phyloP scores from a whole-genome alignment of 2,329 filamentous ascomycete species.

The Sarocladium kiliense region DNA sequence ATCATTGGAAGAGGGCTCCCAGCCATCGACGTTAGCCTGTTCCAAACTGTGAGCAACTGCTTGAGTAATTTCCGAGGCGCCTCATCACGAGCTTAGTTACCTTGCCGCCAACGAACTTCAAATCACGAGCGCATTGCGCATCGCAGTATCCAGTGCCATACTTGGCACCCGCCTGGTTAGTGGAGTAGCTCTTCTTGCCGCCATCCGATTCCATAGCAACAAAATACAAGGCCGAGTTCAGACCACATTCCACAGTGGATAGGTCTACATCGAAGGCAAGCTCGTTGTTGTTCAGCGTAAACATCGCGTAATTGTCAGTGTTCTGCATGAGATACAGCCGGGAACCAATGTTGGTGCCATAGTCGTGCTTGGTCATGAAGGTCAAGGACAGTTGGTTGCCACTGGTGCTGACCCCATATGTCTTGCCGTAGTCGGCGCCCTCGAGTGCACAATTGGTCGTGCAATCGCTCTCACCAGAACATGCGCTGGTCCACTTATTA shows the following conservation, averaged over 20 bases:
- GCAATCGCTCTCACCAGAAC: conserved; percentile 32
- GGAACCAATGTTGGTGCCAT: conserved; percentile 35
- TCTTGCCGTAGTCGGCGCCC: conserved; percentile 37
- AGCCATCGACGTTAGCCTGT: conserved; percentile 35
- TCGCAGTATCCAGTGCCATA: conserved; percentile 54
- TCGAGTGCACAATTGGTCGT: conserved; percentile 41
- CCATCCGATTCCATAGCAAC: conserved; percentile 50
- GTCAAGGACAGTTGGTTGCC: conserved; percentile 42
- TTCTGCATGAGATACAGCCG: conserved; percentile 55
- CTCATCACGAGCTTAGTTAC: conserved; percentile 8
- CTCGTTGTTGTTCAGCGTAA: conserved; percentile 56
- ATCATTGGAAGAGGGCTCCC: conserved; percentile 44
- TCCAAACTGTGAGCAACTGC: no score
- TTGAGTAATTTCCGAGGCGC: no score
- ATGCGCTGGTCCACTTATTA: conserved; percentile 31
- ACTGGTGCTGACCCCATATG: conserved; percentile 42
- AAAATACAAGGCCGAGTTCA: conserved; percentile 62
- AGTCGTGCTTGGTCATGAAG: conserved; percentile 43
- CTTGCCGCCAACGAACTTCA: conserved; percentile 45
- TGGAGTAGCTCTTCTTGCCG: conserved; percentile 37
- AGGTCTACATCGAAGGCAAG: conserved; percentile 64
- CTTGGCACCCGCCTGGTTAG: conserved; percentile 42
- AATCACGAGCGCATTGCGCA: conserved; percentile 38
- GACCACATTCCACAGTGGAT: conserved; percentile 55
- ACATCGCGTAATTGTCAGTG: conserved; percentile 51